Base-by-base conservation (phyloP, 352 stramenopile genomes). In the Phytophthora fragariae region DNA sequence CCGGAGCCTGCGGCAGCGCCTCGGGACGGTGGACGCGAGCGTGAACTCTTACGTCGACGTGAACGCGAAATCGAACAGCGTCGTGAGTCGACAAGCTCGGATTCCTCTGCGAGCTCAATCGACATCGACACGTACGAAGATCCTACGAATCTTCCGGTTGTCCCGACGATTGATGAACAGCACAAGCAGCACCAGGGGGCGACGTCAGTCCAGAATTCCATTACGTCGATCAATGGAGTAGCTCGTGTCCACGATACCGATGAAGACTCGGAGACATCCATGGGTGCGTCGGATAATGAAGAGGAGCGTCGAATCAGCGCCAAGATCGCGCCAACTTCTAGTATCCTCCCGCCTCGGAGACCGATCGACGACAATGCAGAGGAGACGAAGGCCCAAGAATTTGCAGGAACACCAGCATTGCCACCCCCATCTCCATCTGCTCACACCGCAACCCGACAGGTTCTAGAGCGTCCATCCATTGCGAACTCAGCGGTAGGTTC, bases 121-220 rank as follows among this genome's bases (percentile, higher is more conserved):
- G 85, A 94, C 50, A 90, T 92, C 68, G 87, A 94, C 54, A 78
- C 83, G 39, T 89, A 85, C 29, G 80, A 91, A 35, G 75, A 68
- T 11, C 27, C 49, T n/a, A 12, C 41, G 24, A 63, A 53, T 44
- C 15, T 71, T 50, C 19, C 49, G 27, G 56, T 62, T 21, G 53
- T 63, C 19, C 65, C 61, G 12, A 27, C 75, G 46, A 82, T 76
- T 64, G 57, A n/a, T 21, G 75, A 75, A 50, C 71, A 69, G 15
- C 49, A 41, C 14, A 74, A 75, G 15, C 46, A 65, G 39, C 46
- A 59, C 14, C 50, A 39, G 4, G 46, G 24, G 27, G 14, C 37
- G 17, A 44, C 31, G 5, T 53, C 58, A 46, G 37, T 17, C 11
- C 12, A n/a, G 61, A 44, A 60, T 11, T 14, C 17, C 0, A 37